A percentile compares a stretch with the other conserved stretches of the same genome.
These are phyloP conservation scores for Aureobasidium sp. DNA, from an alignment of 2,329 filamentous ascomycete species.

Conservation along the genomic window DNA sequence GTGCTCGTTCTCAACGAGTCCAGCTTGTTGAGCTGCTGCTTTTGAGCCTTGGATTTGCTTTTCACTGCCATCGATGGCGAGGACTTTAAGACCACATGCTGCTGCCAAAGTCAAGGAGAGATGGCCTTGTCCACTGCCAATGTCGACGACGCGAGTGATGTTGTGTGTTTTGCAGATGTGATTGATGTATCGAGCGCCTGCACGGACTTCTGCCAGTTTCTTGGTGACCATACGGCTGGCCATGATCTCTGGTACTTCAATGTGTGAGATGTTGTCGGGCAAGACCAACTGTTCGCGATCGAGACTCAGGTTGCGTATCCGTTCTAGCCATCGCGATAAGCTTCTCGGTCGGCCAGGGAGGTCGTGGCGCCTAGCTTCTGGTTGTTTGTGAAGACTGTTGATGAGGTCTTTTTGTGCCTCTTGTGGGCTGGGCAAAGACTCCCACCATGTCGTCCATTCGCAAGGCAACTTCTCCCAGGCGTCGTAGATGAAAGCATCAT, in stretches of 20 bases:
- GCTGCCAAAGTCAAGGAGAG: conserved; percentile 15
- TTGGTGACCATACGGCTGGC: conserved; percentile 15
- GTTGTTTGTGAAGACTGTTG: conserved; percentile 9
- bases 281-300: conserved; percentile 13
- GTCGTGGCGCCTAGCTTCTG: neutral
- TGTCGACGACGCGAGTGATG: conserved; percentile 15
- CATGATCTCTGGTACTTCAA: conserved; percentile 8
- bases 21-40: conserved; percentile 13
- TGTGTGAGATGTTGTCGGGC: neutral
- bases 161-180: conserved; percentile 14
- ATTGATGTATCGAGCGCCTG: conserved; percentile 14
- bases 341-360: conserved; percentile 6
- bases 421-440: conserved; percentile 2
- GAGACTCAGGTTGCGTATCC: conserved; percentile 13
- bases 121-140: conserved; percentile 17
- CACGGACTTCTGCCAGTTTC: conserved; percentile 16
- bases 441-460: conserved; percentile 17
- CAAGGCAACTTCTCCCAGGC: conserved; percentile 13
- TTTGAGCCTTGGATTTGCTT: conserved; percentile 16
- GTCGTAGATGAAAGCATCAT: conserved; percentile 16
- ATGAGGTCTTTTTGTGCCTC: conserved; percentile 16
- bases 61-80: conserved; percentile 16
- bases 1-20: conserved; percentile 13
- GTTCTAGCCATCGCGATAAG: conserved; percentile 14
- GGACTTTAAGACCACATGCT: conserved; percentile 11